phyloP scores from a whole-genome alignment of 768 basidiomycete species.

The Leccinum arenicola region DNA sequence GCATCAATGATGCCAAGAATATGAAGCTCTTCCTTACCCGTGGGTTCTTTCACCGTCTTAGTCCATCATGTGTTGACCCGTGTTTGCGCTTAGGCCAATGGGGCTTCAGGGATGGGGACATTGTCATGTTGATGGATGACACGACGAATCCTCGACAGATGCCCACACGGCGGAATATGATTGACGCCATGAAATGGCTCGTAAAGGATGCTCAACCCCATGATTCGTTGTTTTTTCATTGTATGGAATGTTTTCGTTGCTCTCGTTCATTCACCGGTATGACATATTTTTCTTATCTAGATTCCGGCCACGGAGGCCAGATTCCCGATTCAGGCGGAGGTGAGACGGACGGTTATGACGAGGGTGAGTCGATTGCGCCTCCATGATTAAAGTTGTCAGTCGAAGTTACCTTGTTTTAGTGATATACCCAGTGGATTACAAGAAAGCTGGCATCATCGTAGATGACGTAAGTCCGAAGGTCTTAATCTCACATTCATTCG shows the following conservation, averaged over 20 bases:
- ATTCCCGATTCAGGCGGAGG: too few species aligned
- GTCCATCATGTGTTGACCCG: not conserved
- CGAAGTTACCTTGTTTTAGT: constrained; percentile 38
- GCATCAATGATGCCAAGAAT: constrained; percentile 77
- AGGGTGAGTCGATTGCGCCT: too few species aligned
- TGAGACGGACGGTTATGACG: too few species aligned
- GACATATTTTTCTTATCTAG: too few species aligned
- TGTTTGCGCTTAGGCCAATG: constrained; percentile 35
- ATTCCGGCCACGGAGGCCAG: too few species aligned
- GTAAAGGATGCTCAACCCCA: constrained; percentile 64
- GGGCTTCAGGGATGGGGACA: constrained; percentile 50
- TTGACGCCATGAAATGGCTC: constrained; percentile 63
- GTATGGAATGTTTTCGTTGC: constrained; percentile 23
- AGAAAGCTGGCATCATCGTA: constrained; percentile 70
- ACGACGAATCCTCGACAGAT: constrained; percentile 39
- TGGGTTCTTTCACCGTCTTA: constrained; percentile 27
- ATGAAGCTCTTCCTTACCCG: constrained; percentile 66
- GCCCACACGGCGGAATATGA: constrained; percentile 54
- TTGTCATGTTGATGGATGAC: constrained; percentile 56
- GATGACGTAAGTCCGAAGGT: constrained; percentile 57
- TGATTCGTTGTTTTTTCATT: constrained; percentile 80
- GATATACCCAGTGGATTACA: constrained; percentile 89
- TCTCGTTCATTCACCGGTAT: not conserved
- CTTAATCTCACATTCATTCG: not conserved
- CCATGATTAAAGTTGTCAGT: too few species aligned